Percentiles rank a stretch among this genome's conserved stretches.
These are phyloP conservation scores for Termitomyces heimii DNA, from an alignment of 768 basidiomycete species.

Conservation along the genomic window DNA sequence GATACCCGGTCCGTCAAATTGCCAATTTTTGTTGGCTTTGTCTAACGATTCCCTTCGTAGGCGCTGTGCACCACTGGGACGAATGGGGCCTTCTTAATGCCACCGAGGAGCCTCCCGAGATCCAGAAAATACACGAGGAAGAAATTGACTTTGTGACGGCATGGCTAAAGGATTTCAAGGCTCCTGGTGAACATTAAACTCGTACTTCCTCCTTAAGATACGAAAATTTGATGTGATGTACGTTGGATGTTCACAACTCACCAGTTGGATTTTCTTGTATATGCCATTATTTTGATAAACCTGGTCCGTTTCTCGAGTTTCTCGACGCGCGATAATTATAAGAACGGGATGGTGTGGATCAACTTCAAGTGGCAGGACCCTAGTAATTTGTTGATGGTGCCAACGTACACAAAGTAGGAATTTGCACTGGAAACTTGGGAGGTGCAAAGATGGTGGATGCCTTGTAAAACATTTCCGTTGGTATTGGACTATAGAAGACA, in stretches of 20 bases:
- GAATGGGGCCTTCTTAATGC: constrained; percentile 69
- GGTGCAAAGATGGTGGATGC: too few species aligned
- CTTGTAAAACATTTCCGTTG: too few species aligned
- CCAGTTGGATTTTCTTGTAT: background rate
- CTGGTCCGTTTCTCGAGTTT: too few species aligned
- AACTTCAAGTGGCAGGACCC: too few species aligned
- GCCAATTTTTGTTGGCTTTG: background rate
- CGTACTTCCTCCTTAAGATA: background rate
- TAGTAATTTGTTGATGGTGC: too few species aligned
- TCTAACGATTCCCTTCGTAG: constrained; percentile 23
- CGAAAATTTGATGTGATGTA: background rate
- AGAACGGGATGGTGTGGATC: too few species aligned
- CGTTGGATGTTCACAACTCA: background rate
- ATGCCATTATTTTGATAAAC: background rate
- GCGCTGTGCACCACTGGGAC: constrained; percentile 69
- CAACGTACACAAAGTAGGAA: too few species aligned
- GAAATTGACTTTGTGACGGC: constrained; percentile 72
- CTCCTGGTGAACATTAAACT: constrained; percentile 15
- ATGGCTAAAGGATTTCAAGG: constrained; percentile 58
- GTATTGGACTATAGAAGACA: too few species aligned
- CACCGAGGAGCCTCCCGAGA: constrained; percentile 65
- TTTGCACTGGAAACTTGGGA: too few species aligned
- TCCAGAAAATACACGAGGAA: constrained; percentile 73
- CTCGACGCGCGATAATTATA: too few species aligned
- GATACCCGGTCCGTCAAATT: constrained; percentile 54